phyloP scores from a whole-genome alignment of 148 eudicot genomes.

The Vaccinium corymbosum region DNA sequence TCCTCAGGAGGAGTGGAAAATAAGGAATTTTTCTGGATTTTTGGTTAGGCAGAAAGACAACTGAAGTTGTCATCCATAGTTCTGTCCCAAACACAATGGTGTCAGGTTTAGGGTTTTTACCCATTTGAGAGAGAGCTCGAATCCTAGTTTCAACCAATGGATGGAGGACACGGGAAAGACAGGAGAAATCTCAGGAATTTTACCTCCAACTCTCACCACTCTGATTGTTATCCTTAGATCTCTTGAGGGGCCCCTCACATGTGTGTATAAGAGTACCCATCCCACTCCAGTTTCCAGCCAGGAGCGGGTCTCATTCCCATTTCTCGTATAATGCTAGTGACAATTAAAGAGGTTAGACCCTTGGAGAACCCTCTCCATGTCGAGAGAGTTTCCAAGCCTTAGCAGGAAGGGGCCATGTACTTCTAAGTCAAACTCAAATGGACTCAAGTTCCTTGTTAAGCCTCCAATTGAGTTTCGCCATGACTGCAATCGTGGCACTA shows the following conservation, averaged over 20 bases:
- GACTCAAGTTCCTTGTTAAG: no score
- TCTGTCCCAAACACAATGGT: background rate
- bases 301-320: background rate
- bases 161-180: background rate
- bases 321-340: background rate
- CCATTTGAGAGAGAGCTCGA: background rate
- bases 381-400: background rate
- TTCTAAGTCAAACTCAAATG: no score
- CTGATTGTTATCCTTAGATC: background rate
- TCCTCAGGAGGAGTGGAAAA: background rate
- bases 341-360: background rate
- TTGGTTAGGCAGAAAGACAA: background rate
- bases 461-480: no score
- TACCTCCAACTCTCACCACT: no score
- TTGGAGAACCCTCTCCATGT: background rate
- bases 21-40: background rate
- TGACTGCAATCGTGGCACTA: background rate
- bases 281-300: background rate
- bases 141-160: background rate
- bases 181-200: background rate
- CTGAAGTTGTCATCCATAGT: background rate
- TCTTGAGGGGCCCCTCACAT: background rate
- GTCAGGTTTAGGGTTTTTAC: background rate
- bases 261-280: background rate
- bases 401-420: no score